Percentiles rank a stretch among this genome's conserved stretches.
Conservation (phyloP, 306 rosid species). For the Cicer judaicum region DNA sequence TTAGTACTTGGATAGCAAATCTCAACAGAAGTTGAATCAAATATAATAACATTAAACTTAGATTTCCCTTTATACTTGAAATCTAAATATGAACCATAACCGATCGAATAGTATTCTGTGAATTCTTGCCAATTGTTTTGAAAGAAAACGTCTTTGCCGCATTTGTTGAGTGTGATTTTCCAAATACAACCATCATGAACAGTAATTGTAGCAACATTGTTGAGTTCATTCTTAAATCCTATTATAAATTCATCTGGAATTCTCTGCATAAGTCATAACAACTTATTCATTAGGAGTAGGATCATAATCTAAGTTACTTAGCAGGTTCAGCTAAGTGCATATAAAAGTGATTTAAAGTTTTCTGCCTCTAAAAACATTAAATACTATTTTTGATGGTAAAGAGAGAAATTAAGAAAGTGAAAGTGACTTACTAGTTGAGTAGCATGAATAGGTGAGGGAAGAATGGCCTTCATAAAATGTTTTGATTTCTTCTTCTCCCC, state of each 20-base stretch:
- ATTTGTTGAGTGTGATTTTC: conserved; percentile 38
- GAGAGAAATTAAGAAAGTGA: too few relatives aligned
- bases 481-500: not conserved
- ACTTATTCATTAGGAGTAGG: not conserved
- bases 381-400: too few relatives aligned
- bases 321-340: not conserved
- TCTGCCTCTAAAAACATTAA: too few relatives aligned
- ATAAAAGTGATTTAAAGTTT: too few relatives aligned
- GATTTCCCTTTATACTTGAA: conserved; percentile 44
- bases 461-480: conserved; percentile 36
- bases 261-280: conserved; percentile 10
- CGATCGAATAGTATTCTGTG: conserved; percentile 21
- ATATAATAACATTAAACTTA: conserved; percentile 38
- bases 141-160: not conserved
- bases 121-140: conserved; percentile 35
- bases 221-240: conserved; percentile 39
- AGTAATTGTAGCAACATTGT: conserved; percentile 16
- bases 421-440: not conserved
- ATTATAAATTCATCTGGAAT: conserved; percentile 46
- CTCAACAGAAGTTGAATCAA: conserved; percentile 40
- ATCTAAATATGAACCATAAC: conserved; percentile 30
- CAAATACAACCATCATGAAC: conserved; percentile 34
- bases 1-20: conserved; percentile 35
- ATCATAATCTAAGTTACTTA: too few relatives aligned
- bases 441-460: conserved; percentile 19